These are phyloP conservation scores for Rhodosporidiobolus sp. DNA, from an alignment of 768 basidiomycete species.

Conservation along the genomic window DNA sequence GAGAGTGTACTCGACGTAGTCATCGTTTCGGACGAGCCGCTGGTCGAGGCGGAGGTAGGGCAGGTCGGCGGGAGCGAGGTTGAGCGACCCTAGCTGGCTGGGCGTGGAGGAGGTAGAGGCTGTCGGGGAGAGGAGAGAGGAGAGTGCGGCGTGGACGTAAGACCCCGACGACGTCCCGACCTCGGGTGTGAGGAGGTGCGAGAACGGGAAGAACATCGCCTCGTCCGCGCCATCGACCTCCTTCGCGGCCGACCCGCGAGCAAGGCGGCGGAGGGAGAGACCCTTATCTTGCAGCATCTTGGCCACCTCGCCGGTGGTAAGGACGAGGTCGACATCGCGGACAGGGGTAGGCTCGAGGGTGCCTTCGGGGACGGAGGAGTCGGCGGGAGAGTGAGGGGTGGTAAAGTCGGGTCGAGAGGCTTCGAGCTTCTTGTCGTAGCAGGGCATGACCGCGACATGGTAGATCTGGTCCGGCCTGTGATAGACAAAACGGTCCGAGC, in stretches of 20 bases:
- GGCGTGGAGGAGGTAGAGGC: constrained; percentile 32
- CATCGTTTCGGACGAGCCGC: constrained; percentile 48
- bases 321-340: constrained; percentile 92
- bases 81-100: constrained; percentile 4
- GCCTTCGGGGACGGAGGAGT: background rate
- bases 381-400: constrained; percentile 50
- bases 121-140: constrained; percentile 36
- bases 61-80: constrained; percentile 37
- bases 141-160: constrained; percentile 68
- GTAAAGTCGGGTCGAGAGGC: constrained; percentile 93
- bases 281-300: constrained; percentile 74
- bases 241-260: constrained; percentile 28
- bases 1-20: constrained; percentile 47
- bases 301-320: constrained; percentile 92
- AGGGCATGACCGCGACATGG: constrained; percentile 97
- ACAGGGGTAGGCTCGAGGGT: constrained; percentile 58
- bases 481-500: too few relatives aligned
- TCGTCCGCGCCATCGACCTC: constrained; percentile 58
- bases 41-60: constrained; percentile 37
- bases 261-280: constrained; percentile 69
- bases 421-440: constrained; percentile 99
- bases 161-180: constrained; percentile 87
- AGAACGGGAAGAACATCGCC: constrained; percentile 48
- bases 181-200: constrained; percentile 56
- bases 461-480: constrained; percentile 80